Base-by-base conservation (phyloP, 331 rosid genomes). In the Phaseolus coccineus region DNA sequence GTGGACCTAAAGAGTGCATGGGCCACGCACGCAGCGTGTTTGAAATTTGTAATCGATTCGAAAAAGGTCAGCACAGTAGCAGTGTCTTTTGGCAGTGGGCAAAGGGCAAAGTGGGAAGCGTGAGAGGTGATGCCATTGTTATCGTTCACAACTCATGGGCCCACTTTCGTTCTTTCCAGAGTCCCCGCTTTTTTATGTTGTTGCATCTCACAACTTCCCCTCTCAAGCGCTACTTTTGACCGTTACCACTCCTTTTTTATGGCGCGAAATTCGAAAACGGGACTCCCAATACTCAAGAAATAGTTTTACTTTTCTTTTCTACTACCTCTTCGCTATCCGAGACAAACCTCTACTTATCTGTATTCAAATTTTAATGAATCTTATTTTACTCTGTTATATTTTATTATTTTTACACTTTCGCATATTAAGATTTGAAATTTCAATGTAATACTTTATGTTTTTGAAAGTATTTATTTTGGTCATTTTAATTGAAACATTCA, bases 241-340 rank as follows among this genome's bases (percentile, higher is more conserved):
- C 79, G 78, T 74, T 82, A 71, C 1, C 42, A 37, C 50, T 13
- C 47, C 0, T 2, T 55, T 2, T 40, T 40, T 2, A 2, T 19
- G 89, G 90, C 90, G 91, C 86, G 73, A 77, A 76, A 61, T 83
- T 86, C 84, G 81, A 86, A 84, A 83, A 35, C 69, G 80, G 3
- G 46, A 40, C 46, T 37, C 40, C 40, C 40, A 37, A 37, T 1
- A 37, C 6, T 28, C 2, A 28, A 2, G 1, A 28, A 28, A 1
- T 31, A 31, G 35, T 31, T 31, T 3, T 31, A 31, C 4, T 31
- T 31, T 37, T 33, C 0, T 35, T 35, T 35, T 35, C 1, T 35
- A 4, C 5, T 35, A 4, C 5, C 39, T 35, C 39, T 35, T 4
- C 39, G 39, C 39, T 35, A 35, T 35, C 39, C 39, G 5, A 35